These are phyloP conservation scores for Colletotrichum kahawae DNA, from an alignment of 2,329 filamentous ascomycete genomes.

Conservation along the genomic window DNA sequence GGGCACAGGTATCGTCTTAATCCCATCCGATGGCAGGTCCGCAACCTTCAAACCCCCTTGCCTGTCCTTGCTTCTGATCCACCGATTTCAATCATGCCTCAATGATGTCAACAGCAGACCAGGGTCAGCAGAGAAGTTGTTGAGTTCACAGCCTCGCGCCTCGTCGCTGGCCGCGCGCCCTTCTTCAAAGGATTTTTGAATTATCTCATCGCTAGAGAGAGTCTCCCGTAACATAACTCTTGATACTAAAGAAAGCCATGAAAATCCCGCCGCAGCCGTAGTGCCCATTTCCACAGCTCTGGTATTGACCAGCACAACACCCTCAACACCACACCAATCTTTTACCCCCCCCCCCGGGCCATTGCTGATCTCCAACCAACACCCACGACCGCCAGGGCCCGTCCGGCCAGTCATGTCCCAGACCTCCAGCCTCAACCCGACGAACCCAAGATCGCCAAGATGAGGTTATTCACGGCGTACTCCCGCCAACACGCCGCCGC, in stretches of 20 bases:
- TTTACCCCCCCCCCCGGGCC: not conserved
- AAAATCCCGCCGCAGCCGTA: slow-evolving; percentile 2
- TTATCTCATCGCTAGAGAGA: not conserved
- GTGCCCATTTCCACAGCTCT: not conserved
- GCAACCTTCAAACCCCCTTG: not conserved
- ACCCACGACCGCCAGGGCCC: not conserved
- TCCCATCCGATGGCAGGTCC: not conserved
- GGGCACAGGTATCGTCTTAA: not conserved
- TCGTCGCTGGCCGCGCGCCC: not conserved
- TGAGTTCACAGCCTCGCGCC: slow-evolving; percentile 12
- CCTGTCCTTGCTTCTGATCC: slow-evolving; percentile 11
- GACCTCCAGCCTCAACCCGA: not conserved
- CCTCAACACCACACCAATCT: not conserved
- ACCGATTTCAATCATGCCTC: slow-evolving; percentile 14
- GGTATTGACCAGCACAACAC: not conserved
- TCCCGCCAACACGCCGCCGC: not conserved
- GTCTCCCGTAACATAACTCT: not conserved
- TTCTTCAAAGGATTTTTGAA: not conserved
- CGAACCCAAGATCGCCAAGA: slow-evolving; percentile 1
- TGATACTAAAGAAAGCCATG: not conserved
- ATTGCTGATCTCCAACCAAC: slow-evolving; percentile 6
- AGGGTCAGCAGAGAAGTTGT: slow-evolving; percentile 17
- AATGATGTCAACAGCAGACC: slow-evolving; percentile 22
- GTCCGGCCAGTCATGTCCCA: slow-evolving; percentile 14
- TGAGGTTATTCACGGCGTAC: slow-evolving; percentile 9